Percentiles rank a stretch among this genome's conserved stretches.
Evolutionary conservation across 2,329 filamentous ascomycete genomes (phyloP).

Genomic region (Beauveria bassiana): DNA sequence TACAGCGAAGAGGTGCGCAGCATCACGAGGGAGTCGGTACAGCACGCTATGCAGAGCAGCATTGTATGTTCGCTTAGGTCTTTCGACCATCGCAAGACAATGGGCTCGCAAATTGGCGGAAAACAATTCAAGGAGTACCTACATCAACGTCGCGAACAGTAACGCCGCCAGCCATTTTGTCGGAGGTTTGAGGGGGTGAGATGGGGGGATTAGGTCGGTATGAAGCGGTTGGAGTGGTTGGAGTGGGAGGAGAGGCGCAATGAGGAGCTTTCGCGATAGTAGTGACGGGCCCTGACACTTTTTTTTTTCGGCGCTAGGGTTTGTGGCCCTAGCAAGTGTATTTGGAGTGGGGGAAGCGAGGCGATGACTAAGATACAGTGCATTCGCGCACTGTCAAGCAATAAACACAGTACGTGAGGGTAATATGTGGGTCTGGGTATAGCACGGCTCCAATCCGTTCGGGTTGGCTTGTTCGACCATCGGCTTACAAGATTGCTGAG

Average conservation of each 20-base stretch:
- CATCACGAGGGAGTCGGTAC: constrained; percentile 9
- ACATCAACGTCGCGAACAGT: constrained; percentile 81
- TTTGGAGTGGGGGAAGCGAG: not conserved
- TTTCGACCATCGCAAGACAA: not conserved
- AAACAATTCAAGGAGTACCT: constrained; percentile 38
- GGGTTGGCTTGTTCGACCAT: not conserved
- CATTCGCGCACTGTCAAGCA: not conserved
- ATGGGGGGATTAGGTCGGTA: constrained; percentile 18
- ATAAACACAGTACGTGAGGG: not conserved
- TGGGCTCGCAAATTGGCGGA: not conserved
- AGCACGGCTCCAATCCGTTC: not conserved
- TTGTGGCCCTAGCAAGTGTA: constrained; percentile 23
- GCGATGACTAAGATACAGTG: constrained; percentile 20
- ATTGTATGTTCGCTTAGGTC: not conserved
- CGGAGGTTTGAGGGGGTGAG: constrained; percentile 36
- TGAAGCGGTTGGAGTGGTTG: constrained; percentile 22
- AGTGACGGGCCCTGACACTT: constrained; percentile 14
- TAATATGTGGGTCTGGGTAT: not conserved
- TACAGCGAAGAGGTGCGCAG: constrained; percentile 1
- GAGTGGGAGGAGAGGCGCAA: constrained; percentile 13
- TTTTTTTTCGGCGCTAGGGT: constrained; percentile 24
- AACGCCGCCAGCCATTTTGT: constrained; percentile 73
- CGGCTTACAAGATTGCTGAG: too few relatives aligned
- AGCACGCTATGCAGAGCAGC: not conserved
- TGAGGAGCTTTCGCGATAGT: constrained; percentile 12